phyloP scores from a whole-genome alignment of 306 rosid species.

The Calophaca sinica region DNA sequence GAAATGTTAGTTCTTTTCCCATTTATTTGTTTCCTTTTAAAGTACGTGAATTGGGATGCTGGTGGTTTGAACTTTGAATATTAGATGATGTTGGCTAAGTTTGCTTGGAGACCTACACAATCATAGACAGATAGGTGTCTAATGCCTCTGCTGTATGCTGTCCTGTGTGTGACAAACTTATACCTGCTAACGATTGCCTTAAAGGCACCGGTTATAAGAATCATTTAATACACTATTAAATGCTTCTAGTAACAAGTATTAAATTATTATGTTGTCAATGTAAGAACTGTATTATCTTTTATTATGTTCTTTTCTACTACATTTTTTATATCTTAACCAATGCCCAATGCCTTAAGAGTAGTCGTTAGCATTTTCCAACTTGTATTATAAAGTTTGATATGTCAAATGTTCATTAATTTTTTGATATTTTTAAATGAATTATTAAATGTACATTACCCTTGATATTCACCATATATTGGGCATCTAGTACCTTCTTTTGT shows the following conservation, averaged over 20 bases:
- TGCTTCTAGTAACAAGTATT: background rate
- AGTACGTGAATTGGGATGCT: background rate
- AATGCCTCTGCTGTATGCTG: slow-evolving; percentile 1
- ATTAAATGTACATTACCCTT: background rate
- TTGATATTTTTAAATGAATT: slow-evolving; percentile 1
- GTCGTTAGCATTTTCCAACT: background rate
- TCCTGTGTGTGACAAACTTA: background rate
- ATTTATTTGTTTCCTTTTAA: slow-evolving; percentile 30
- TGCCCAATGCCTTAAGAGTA: background rate
- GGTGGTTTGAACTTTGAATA: slow-evolving; percentile 21
- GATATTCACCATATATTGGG: background rate
- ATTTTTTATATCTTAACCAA: background rate
- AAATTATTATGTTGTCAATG: background rate
- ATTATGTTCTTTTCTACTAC: background rate
- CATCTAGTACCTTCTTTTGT: slow-evolving; percentile 4
- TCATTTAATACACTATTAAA: background rate
- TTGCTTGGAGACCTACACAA: slow-evolving; percentile 24
- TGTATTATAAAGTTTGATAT: background rate
- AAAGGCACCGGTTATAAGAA: background rate
- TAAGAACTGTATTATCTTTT: background rate
- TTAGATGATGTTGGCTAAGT: background rate
- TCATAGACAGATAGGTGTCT: background rate
- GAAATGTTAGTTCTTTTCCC: background rate
- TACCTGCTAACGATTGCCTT: background rate
- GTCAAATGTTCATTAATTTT: background rate